Base-by-base conservation (phyloP, 2,329 filamentous ascomycete species). In the Cadophora gregata region DNA sequence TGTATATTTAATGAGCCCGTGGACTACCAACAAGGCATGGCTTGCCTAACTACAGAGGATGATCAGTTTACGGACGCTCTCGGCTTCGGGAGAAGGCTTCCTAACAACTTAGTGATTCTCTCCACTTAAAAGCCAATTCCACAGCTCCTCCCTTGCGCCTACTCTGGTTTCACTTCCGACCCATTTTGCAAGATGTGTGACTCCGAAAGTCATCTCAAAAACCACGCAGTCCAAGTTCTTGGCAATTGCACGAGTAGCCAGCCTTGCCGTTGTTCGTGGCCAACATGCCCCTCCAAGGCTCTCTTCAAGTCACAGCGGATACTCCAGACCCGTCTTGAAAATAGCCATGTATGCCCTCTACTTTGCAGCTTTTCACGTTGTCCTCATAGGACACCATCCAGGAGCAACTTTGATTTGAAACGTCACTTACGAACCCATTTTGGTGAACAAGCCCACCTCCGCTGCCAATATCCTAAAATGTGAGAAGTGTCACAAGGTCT, bases 381-480 rank as follows among this genome's bases (percentile, higher is more conserved):
- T 58, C 38, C 62, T 24, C 48, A 62, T 31, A 59, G 33, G n/a
- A 62, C 51, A n/a, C 65, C 65, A 21, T 67, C 64, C 19, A 45
- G 62, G 36, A 64, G 59, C 38, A 62, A 67, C 31, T 64, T 53
- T 53, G 62, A 67, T 55, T 62, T 64, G 24, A 62, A 59, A 33
- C 62, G 65, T 19, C 65, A 67, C 31, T 21, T 51, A 19, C 38
- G 38, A 19, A 64, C 62, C 12, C 65, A 67, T 48, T 62, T 29
- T 31, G 58, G 48, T 19, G 58, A 64, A 5, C 24, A 59, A 33
- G 42, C 27, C 10, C 60, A 33, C 25, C 38, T 62, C 29, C 24
- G 24, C 9, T 64, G 62, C 50, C 62, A 62, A 19, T 64, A 61
- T 58, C 48, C 48, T 16, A 45, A n/a, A 59, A 16, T 67, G 65